Conservation (phyloP, 176 grass and related monocot genomes). For the Zizania latifolia region DNA sequence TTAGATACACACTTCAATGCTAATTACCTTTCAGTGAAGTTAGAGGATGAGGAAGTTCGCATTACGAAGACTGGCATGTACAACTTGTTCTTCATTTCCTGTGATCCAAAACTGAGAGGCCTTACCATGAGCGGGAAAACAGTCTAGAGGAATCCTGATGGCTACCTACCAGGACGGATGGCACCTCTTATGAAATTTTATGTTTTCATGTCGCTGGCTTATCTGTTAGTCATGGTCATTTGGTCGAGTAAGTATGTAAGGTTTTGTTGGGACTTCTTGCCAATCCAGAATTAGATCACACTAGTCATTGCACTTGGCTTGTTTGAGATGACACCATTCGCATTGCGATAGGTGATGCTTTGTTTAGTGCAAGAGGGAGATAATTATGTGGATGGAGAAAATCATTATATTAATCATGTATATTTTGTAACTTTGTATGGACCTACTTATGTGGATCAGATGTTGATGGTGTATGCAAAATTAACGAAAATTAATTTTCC, state of each 20-base stretch:
- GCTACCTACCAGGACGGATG: conserved; percentile 90
- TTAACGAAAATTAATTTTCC: no score
- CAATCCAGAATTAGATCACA: conserved; percentile 95
- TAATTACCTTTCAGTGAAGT: conserved; percentile 49
- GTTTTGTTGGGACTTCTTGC: conserved; percentile 89
- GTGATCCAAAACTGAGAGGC: conserved; percentile 91
- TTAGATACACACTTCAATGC: conserved; percentile 74
- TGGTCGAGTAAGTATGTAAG: conserved; percentile 91
- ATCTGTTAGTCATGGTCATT: conserved; percentile 64
- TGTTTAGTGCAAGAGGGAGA: no score
- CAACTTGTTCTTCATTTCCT: conserved; percentile 97
- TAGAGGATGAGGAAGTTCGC: conserved; percentile 41
- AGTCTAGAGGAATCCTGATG: conserved; percentile 89
- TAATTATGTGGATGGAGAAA: no score
- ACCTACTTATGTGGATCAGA: no score
- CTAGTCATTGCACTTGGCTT: conserved; percentile 89
- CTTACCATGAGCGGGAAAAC: conserved; percentile 97
- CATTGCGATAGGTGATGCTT: no score
- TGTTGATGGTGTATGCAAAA: no score
- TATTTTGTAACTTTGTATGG: no score
- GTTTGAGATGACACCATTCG: conserved; percentile 96
- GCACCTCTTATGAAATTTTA: conserved; percentile 91
- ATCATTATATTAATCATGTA: no score
- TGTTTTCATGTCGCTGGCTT: conserved; percentile 78
- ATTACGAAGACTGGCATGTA: conserved; percentile 99